phyloP scores from a whole-genome alignment of 345 rosid species.

The Clausena lansium region DNA sequence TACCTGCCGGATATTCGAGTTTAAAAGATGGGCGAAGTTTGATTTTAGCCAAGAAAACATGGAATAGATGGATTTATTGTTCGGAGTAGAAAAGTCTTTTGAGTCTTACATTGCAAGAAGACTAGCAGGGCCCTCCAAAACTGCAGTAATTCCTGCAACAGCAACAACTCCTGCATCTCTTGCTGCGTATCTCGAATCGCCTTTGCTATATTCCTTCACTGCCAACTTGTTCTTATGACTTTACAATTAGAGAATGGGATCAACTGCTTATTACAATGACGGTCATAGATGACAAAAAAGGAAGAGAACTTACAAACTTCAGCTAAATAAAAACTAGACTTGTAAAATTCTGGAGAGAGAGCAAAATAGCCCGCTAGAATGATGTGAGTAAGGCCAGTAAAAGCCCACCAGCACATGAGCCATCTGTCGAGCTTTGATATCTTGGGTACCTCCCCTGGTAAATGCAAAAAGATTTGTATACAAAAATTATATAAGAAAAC shows the following conservation, averaged over 20 bases:
- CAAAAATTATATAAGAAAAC: not conserved
- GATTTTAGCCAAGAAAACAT: not conserved
- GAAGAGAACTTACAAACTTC: slow-evolving; percentile 82
- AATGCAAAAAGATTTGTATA: not conserved
- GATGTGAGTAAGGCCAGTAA: slow-evolving; percentile 84
- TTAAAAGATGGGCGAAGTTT: not conserved
- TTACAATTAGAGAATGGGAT: not conserved
- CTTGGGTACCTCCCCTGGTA: slow-evolving; percentile 43
- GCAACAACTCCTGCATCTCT: slow-evolving; percentile 69
- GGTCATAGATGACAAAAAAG: not conserved
- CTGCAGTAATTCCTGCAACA: slow-evolving; percentile 87
- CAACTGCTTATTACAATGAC: not conserved
- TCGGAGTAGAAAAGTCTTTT: not conserved
- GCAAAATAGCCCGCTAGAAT: slow-evolving; percentile 85
- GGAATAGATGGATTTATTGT: not conserved
- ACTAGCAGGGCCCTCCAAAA: slow-evolving; percentile 76
- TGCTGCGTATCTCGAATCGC: slow-evolving; percentile 86
- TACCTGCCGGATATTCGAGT: slow-evolving; percentile 39
- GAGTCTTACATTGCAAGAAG: slow-evolving; percentile 74
- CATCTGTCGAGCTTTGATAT: slow-evolving; percentile 47
- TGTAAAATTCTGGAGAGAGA: slow-evolving; percentile 83
- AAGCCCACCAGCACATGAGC: slow-evolving; percentile 98
- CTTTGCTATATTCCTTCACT: slow-evolving; percentile 99
- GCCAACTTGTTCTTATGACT: slow-evolving; percentile 9
- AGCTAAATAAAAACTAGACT: slow-evolving; percentile 68